These are phyloP conservation scores for Metschnikowia kofuensis DNA, from an alignment of 805 yeast genomes.

Conservation along the genomic window DNA sequence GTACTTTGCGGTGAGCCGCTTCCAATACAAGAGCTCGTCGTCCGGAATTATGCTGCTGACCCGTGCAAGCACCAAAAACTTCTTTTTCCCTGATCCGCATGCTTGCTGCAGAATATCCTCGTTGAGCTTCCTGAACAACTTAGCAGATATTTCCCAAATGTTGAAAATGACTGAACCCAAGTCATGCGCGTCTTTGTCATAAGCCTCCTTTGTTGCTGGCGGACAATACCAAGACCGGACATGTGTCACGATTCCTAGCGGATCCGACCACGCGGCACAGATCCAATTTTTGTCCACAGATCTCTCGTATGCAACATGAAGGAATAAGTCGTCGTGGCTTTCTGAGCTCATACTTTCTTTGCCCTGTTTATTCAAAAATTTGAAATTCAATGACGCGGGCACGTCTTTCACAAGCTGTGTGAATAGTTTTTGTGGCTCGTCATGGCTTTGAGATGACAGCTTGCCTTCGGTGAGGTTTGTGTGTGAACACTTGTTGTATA, in stretches of 20 bases:
- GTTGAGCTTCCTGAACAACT: slow-evolving; percentile 35
- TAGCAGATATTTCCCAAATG: slow-evolving; percentile 59
- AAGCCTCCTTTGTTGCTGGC: slow-evolving; percentile 6
- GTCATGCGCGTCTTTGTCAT: slow-evolving; percentile 20
- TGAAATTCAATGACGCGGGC: slow-evolving; percentile 35
- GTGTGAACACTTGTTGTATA: slow-evolving; percentile 58
- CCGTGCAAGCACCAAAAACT: slow-evolving; percentile 65
- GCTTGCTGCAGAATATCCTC: slow-evolving; percentile 32
- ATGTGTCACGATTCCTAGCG: slow-evolving; percentile 61
- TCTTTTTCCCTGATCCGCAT: slow-evolving; percentile 47
- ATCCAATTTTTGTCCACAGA: slow-evolving; percentile 82
- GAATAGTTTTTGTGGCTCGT: slow-evolving; percentile 17
- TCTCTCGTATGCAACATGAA: slow-evolving; percentile 84
- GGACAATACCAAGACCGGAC: slow-evolving; percentile 63
- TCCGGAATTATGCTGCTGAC: slow-evolving; percentile 74
- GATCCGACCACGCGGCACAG: slow-evolving; percentile 87
- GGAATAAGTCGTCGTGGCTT: slow-evolving; percentile 62
- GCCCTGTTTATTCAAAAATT: slow-evolving; percentile 25
- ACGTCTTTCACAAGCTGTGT: slow-evolving; percentile 38
- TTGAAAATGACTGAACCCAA: slow-evolving; percentile 57
- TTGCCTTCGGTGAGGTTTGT: slow-evolving; percentile 6
- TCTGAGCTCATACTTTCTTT: slow-evolving; percentile 21
- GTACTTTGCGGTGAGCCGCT: slow-evolving; percentile 60
- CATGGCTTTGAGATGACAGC: slow-evolving; percentile 1
- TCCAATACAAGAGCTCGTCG: slow-evolving; percentile 79